These are phyloP conservation scores for Tolypocladium paradoxum DNA, from an alignment of 2,329 filamentous ascomycete species.

Conservation along the genomic window DNA sequence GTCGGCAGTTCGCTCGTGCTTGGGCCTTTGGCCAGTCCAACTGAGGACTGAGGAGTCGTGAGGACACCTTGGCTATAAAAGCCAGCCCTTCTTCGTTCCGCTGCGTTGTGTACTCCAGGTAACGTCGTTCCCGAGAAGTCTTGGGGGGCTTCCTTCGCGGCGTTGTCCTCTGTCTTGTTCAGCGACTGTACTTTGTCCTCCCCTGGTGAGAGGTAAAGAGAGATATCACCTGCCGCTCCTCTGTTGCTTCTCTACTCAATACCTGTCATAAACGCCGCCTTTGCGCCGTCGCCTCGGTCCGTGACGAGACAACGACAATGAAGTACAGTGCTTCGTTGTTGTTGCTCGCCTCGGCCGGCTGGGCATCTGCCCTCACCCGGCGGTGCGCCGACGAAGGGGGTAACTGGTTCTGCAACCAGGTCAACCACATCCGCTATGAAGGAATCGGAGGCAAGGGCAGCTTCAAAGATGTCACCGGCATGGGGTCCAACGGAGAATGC, in stretches of 20 bases:
- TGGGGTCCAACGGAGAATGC: constrained; percentile 48
- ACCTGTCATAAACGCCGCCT: neutral
- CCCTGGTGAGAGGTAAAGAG: neutral
- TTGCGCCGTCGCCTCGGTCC: neutral
- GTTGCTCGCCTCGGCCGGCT: constrained; percentile 16
- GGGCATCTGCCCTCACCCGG: constrained; percentile 19
- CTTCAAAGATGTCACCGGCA: constrained; percentile 54
- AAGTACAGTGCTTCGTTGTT: constrained; percentile 15
- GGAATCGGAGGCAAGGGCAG: constrained; percentile 48
- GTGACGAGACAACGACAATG: constrained; percentile 11
- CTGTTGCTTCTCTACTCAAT: neutral
- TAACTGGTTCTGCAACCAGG: constrained; percentile 57
- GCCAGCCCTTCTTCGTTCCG: neutral
- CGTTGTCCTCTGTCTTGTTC: neutral
- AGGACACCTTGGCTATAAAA: neutral
- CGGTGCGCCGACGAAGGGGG: constrained; percentile 32
- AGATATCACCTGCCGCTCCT: neutral
- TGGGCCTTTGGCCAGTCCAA: neutral
- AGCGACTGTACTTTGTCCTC: neutral
- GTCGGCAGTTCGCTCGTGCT: neutral
- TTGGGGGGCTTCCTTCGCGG: neutral
- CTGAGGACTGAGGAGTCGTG: too few relatives aligned
- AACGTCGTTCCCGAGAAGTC: neutral
- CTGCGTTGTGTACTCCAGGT: neutral
- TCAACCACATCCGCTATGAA: constrained; percentile 57